phyloP scores from a whole-genome alignment of 768 basidiomycete genomes.

The Plicaturopsis crispa region DNA sequence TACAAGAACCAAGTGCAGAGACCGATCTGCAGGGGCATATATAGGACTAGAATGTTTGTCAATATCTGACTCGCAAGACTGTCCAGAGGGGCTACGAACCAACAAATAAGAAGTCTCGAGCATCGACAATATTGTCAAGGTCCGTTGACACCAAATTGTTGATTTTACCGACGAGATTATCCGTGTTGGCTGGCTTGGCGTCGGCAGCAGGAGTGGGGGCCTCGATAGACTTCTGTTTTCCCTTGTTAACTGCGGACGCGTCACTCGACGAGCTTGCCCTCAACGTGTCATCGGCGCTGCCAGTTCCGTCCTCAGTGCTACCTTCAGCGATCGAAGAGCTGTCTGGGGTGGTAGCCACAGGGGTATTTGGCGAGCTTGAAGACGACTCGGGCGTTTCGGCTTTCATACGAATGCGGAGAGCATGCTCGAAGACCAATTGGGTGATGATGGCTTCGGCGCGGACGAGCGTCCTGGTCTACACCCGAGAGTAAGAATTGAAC shows the following conservation, averaged over 20 bases:
- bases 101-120: slow-evolving; percentile 11
- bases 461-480: slow-evolving; percentile 27
- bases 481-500: slow-evolving; percentile 18
- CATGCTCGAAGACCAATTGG: slow-evolving; percentile 48
- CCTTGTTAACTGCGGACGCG: not conserved
- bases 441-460: slow-evolving; percentile 40
- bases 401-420: slow-evolving; percentile 45
- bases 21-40: slow-evolving; percentile 31
- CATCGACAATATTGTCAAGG: slow-evolving; percentile 25
- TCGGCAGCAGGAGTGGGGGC: not conserved
- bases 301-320: slow-evolving; percentile 9
- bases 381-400: slow-evolving; percentile 19
- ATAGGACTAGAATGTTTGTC: slow-evolving; percentile 16
- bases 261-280: not conserved
- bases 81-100: no score
- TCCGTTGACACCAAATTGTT: slow-evolving; percentile 35
- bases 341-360: slow-evolving; percentile 17
- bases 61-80: slow-evolving; percentile 2
- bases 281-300: slow-evolving; percentile 10
- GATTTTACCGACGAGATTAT: slow-evolving; percentile 31
- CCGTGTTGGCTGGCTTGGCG: not conserved
- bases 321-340: slow-evolving; percentile 12
- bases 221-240: not conserved
- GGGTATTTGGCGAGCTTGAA: slow-evolving; percentile 6
- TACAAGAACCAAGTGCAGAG: slow-evolving; percentile 38